Evolutionary conservation across 2,329 filamentous ascomycete species (phyloP).

Genomic region (Paecilomyces variotii): DNA sequence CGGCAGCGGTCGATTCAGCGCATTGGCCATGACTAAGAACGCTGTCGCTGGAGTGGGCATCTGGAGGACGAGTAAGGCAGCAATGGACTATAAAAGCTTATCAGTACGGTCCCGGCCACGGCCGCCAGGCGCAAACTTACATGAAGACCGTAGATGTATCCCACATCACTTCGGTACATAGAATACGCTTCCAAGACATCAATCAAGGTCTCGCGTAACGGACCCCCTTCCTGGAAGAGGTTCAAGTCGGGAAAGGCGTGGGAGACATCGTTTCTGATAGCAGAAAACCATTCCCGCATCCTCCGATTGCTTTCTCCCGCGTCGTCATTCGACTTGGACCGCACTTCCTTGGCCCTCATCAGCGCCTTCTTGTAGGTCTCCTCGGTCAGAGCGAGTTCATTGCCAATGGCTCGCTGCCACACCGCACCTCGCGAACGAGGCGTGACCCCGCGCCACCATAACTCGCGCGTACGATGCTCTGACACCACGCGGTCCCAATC

Average conservation of each 20-base stretch:
- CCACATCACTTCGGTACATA: slow-evolving; percentile 56
- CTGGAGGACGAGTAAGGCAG: slow-evolving; percentile 51
- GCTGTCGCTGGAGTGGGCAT: slow-evolving; percentile 45
- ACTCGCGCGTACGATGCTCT: slow-evolving; percentile 49
- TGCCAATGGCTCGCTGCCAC: slow-evolving; percentile 54
- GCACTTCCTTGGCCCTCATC: slow-evolving; percentile 44
- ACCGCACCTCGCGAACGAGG: slow-evolving; percentile 48
- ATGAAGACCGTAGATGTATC: slow-evolving; percentile 53
- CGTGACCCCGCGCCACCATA: slow-evolving; percentile 58
- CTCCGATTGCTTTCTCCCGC: slow-evolving; percentile 35
- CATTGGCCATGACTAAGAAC: slow-evolving; percentile 53
- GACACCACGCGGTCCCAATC: slow-evolving; percentile 50
- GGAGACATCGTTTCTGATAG: slow-evolving; percentile 47
- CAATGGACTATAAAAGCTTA: slow-evolving; percentile 36
- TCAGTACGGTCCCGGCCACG: slow-evolving; percentile 1
- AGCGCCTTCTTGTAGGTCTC: slow-evolving; percentile 51
- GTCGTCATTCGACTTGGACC: slow-evolving; percentile 35
- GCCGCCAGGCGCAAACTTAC: slow-evolving; percentile 22
- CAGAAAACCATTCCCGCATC: slow-evolving; percentile 45
- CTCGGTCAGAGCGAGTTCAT: slow-evolving; percentile 50
- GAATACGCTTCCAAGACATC: slow-evolving; percentile 56
- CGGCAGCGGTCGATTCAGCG: slow-evolving; percentile 53
- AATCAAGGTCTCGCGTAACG: slow-evolving; percentile 47
- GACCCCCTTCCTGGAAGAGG: slow-evolving; percentile 48
- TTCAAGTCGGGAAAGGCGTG: slow-evolving; percentile 51